phyloP scores from a whole-genome alignment of 495 filamentous ascomycete species.

The Aspergillus panamensis region DNA sequence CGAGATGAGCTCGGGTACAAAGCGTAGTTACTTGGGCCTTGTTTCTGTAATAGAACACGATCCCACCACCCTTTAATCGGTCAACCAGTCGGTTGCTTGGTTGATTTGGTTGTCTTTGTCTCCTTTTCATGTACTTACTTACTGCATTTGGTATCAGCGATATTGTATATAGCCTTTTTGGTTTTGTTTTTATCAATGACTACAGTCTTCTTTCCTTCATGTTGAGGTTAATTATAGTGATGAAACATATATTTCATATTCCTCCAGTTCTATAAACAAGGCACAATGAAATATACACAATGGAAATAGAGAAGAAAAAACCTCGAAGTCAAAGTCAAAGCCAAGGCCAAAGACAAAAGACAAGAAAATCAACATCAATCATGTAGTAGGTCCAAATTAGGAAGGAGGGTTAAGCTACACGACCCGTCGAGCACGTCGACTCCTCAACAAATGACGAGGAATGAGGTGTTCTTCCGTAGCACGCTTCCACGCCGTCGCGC shows the following conservation, averaged over 20 bases:
- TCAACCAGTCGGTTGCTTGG: neutral
- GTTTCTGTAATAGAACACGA: too few species aligned
- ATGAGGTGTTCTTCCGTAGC: neutral
- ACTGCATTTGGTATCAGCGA: neutral
- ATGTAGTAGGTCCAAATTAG: neutral
- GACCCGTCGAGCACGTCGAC: neutral
- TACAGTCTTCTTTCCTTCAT: neutral
- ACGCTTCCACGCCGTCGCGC: neutral
- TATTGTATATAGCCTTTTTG: neutral
- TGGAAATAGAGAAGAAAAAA: too few species aligned
- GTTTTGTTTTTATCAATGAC: neutral
- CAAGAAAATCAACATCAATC: too few species aligned
- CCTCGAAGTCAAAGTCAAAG: too few species aligned
- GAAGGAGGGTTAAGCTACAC: neutral
- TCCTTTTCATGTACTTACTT: neutral
- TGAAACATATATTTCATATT: neutral
- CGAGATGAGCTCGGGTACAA: conserved; percentile 57
- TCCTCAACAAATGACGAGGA: neutral
- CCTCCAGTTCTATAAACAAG: neutral
- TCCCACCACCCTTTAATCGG: neutral
- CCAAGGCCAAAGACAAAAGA: neutral
- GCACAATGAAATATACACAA: neutral
- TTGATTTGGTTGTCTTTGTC: neutral
- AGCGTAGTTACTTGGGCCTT: conserved; percentile 6
- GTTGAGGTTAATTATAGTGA: neutral